Evolutionary conservation across 2,329 filamentous ascomycete genomes (phyloP).

Genomic region (Aspergillus fructus): DNA sequence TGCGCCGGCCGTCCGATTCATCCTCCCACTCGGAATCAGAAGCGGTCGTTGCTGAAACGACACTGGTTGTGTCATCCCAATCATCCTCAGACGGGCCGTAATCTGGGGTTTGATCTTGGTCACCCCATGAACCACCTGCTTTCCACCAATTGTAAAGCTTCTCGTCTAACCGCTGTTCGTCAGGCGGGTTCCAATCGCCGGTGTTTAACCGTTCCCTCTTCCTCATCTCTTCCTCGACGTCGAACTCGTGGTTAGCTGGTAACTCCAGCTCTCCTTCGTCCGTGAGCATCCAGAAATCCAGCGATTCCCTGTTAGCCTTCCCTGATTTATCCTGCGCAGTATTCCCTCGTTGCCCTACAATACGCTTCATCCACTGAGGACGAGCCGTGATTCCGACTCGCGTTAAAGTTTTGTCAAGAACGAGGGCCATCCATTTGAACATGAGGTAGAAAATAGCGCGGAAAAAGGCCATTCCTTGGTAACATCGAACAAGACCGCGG

Average conservation of each 20-base stretch:
- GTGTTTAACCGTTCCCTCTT: constrained; percentile 53
- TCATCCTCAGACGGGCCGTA: constrained; percentile 61
- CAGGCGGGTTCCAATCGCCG: constrained; percentile 42
- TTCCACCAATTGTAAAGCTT: constrained; percentile 85
- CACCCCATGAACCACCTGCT: constrained; percentile 79
- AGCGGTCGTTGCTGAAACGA: constrained; percentile 66
- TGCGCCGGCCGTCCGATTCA: constrained; percentile 55
- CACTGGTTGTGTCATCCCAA: constrained; percentile 74
- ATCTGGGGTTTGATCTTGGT: constrained; percentile 75
- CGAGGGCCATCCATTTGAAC: constrained; percentile 57
- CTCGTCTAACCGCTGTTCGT: constrained; percentile 68
- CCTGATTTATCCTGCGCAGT: constrained; percentile 14
- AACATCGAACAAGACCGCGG: constrained; percentile 75
- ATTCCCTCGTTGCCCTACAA: constrained; percentile 31
- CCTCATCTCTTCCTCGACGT: constrained; percentile 79
- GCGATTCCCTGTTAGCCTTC: constrained; percentile 23
- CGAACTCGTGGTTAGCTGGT: constrained; percentile 64
- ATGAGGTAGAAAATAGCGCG: constrained; percentile 70
- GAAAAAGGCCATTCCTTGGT: constrained; percentile 71
- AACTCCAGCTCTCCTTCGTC: constrained; percentile 56
- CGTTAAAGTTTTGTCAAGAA: constrained; percentile 55
- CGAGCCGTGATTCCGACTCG: constrained; percentile 60
- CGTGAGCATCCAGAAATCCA: constrained; percentile 56
- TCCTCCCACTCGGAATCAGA: constrained; percentile 51
- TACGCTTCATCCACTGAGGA: constrained; percentile 61